Evolutionary conservation across 2,329 filamentous ascomycete genomes (phyloP).

Genomic region (Sordariomycetes sp.): DNA sequence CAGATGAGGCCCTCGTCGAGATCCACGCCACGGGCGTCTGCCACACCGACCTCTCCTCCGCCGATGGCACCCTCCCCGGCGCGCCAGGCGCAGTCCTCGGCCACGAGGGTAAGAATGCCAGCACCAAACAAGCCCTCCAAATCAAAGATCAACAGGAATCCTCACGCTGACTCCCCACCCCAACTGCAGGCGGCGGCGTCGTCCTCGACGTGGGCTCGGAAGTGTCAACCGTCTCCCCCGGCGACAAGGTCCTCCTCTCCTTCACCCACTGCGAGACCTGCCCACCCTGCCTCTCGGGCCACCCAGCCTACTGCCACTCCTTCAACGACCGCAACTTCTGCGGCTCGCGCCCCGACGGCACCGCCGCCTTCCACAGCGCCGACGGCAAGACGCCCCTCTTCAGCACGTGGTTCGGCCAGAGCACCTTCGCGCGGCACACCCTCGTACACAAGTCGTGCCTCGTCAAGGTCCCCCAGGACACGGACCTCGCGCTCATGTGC

Average conservation of each 20-base stretch:
- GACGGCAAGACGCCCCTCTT: slow-evolving; percentile 4
- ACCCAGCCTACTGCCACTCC: slow-evolving; percentile 31
- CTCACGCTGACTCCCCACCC: neutral
- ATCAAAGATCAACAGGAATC: neutral
- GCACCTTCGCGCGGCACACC: slow-evolving; percentile 16
- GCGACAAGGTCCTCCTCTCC: slow-evolving; percentile 39
- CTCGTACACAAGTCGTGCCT: slow-evolving; percentile 14
- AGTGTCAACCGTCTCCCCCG: slow-evolving; percentile 30
- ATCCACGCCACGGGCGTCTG: slow-evolving; percentile 40
- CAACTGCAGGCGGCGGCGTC: slow-evolving; percentile 24
- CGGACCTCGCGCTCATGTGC: slow-evolving; percentile 16
- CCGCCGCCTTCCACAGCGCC: neutral
- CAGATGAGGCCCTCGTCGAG: slow-evolving; percentile 36
- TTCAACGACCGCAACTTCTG: slow-evolving; percentile 35
- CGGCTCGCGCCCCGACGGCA: slow-evolving; percentile 1
- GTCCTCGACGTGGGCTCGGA: slow-evolving; percentile 27
- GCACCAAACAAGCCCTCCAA: neutral
- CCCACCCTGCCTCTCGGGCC: slow-evolving; percentile 28
- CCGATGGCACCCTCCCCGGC: slow-evolving; percentile 9
- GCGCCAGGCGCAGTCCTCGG: slow-evolving; percentile 25
- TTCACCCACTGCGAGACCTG: slow-evolving; percentile 24
- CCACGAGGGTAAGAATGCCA: slow-evolving; percentile 29
- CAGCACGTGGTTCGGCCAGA: slow-evolving; percentile 19
- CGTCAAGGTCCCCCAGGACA: slow-evolving; percentile 13
- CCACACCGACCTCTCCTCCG: slow-evolving; percentile 37